Percentiles rank a stretch among this genome's conserved stretches.
Evolutionary conservation across 331 rosid genomes (phyloP).

Genomic region (Prunus yedoensis): DNA sequence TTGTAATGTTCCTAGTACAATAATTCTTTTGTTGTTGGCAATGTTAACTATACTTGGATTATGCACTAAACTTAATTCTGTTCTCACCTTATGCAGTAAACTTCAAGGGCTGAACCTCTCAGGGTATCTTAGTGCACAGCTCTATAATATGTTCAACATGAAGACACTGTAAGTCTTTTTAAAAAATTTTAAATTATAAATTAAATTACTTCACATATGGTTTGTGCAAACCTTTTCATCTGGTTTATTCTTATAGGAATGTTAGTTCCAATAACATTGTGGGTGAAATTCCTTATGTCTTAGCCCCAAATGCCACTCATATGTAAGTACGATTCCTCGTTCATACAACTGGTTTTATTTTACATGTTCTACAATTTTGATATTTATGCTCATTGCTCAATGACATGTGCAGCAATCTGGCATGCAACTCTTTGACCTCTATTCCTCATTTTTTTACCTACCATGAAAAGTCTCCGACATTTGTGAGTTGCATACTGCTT

Average conservation of each 20-base stretch:
- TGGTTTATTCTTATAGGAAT: slow-evolving; percentile 53
- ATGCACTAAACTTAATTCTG: not conserved
- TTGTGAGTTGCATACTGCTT: slow-evolving; percentile 35
- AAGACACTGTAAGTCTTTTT: slow-evolving; percentile 57
- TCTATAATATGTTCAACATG: slow-evolving; percentile 55
- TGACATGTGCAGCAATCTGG: too few relatives aligned
- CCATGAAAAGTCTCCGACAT: slow-evolving; percentile 58
- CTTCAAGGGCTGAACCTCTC: slow-evolving; percentile 72
- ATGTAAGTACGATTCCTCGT: slow-evolving; percentile 45
- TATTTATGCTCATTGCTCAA: too few relatives aligned
- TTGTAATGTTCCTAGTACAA: too few relatives aligned
- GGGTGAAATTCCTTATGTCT: slow-evolving; percentile 63
- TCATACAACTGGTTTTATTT: not conserved
- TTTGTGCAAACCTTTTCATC: slow-evolving; percentile 8
- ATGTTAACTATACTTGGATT: not conserved
- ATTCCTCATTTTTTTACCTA: slow-evolving; percentile 38
- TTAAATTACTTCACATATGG: too few relatives aligned
- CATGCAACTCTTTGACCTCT: too few relatives aligned
- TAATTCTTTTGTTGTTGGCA: too few relatives aligned
- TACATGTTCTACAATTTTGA: too few relatives aligned
- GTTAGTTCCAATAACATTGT: slow-evolving; percentile 61
- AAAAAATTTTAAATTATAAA: too few relatives aligned
- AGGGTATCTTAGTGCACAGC: slow-evolving; percentile 63
- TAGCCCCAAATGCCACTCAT: slow-evolving; percentile 75
- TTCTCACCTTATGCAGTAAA: slow-evolving; percentile 43